These are phyloP conservation scores for Pichia sp. DNA, from an alignment of 1,139 yeast genomes.

Conservation along the genomic window DNA sequence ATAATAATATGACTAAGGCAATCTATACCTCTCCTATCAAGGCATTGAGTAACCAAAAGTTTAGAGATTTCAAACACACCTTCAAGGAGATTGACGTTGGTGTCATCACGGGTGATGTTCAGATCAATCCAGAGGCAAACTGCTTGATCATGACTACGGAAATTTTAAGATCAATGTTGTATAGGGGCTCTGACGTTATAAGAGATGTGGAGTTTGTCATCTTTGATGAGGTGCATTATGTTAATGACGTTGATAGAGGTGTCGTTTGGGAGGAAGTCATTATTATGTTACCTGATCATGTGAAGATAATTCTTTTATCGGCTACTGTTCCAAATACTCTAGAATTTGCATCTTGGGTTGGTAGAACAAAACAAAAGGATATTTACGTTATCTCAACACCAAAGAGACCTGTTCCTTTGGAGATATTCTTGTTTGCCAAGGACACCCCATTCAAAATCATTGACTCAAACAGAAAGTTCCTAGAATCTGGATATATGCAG, in stretches of 20 bases:
- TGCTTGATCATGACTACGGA: constrained; percentile 99
- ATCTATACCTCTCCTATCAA: constrained; percentile 88
- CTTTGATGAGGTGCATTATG: constrained; percentile 94
- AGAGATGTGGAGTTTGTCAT: constrained; percentile 97
- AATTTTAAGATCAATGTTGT: constrained; percentile 89
- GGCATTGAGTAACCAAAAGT: constrained; percentile 53
- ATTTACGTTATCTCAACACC: constrained; percentile 94
- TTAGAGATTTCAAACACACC: constrained; percentile 75
- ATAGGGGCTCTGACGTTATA: constrained; percentile 92
- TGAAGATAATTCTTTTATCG: constrained; percentile 61
- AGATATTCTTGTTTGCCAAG: constrained; percentile 78
- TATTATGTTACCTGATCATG: constrained; percentile 90
- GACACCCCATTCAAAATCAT: constrained; percentile 63
- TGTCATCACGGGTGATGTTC: constrained; percentile 96
- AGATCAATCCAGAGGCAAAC: constrained; percentile 93
- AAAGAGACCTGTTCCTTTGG: constrained; percentile 92
- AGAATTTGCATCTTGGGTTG: constrained; percentile 99
- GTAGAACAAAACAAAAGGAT: constrained; percentile 92
- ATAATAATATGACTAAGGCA: constrained; percentile 83
- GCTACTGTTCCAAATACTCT: constrained; percentile 98
- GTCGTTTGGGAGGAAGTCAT: constrained; percentile 99
- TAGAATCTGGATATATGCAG: constrained; percentile 54
- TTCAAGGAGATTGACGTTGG: constrained; percentile 92
- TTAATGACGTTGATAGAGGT: constrained; percentile 94
- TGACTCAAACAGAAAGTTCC: constrained; percentile 63